These are phyloP conservation scores for Fraxinus nigra DNA, from an alignment of 305 asterid species.

Conservation along the genomic window DNA sequence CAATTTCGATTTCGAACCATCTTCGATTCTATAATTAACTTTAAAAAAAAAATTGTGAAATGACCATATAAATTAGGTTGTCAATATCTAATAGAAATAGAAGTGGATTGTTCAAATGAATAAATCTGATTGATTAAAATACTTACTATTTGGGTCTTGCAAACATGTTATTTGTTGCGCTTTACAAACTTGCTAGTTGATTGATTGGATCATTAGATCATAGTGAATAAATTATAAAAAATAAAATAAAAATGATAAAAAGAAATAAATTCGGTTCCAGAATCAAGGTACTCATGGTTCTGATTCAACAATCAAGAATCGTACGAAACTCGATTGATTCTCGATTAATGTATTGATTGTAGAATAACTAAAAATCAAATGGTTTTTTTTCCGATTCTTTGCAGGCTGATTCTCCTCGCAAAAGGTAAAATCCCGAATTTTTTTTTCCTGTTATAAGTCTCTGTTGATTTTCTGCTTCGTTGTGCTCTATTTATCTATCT, in stretches of 20 bases:
- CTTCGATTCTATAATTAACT: no score
- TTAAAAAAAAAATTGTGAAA: no score
- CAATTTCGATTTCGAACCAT: no score
- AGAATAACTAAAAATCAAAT: not conserved
- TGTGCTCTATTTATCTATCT: not conserved
- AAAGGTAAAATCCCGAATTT: conserved; percentile 42
- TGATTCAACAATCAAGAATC: not conserved
- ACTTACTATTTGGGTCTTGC: not conserved
- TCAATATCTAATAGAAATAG: not conserved
- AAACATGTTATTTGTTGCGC: no score
- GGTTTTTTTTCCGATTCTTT: conserved; percentile 12
- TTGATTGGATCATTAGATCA: no score
- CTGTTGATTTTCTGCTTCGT: not conserved
- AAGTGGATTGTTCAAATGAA: not conserved
- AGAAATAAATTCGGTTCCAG: not conserved
- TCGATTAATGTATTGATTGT: not conserved
- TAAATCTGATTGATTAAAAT: no score
- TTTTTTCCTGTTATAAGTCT: not conserved
- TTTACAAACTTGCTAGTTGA: not conserved
- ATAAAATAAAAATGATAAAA: no score
- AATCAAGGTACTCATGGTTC: not conserved
- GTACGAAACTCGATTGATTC: no score
- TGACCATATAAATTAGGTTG: not conserved
- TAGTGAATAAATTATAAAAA: not conserved
- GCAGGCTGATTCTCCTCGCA: conserved; percentile 95